Evolutionary conservation across 2,329 filamentous ascomycete species (phyloP).

Genomic region (Ophiostoma sp.): DNA sequence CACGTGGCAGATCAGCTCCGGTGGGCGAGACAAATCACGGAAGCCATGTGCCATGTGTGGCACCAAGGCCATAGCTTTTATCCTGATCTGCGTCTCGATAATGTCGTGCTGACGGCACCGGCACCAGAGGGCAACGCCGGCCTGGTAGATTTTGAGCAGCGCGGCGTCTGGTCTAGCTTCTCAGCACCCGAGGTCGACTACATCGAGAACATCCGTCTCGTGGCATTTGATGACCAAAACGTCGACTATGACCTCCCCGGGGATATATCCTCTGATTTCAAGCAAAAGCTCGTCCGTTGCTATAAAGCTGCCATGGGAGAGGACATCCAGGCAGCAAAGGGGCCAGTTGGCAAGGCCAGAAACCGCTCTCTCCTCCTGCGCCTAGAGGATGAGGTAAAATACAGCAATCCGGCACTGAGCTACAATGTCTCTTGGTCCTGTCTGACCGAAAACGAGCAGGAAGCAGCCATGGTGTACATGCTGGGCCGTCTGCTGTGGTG

Average conservation of each 20-base stretch:
- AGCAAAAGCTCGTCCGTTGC: conserved; percentile 40
- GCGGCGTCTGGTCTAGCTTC: conserved; percentile 59
- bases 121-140: conserved; percentile 39
- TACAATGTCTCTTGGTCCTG: conserved; percentile 55
- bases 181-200: conserved; percentile 56
- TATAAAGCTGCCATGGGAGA: conserved; percentile 33
- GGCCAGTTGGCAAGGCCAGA: not conserved
- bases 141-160: conserved; percentile 59
- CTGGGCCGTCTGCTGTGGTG: conserved; percentile 58
- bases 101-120: conserved; percentile 48
- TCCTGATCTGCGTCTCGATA: conserved; percentile 56
- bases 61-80: conserved; percentile 47
- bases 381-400: conserved; percentile 33
- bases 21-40: conserved; percentile 51
- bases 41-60: conserved; percentile 48
- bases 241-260: conserved; percentile 36
- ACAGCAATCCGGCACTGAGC: conserved; percentile 44
- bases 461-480: conserved; percentile 58
- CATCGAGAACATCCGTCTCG: conserved; percentile 52
- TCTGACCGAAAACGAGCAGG: conserved; percentile 48
- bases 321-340: not conserved
- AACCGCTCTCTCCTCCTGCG: conserved; percentile 16
- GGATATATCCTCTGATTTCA: conserved; percentile 40
- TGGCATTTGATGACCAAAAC: conserved; percentile 45
- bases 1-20: conserved; percentile 43